These are phyloP conservation scores for Oryza meyeriana DNA, from an alignment of 176 grass and related monocot genomes.

Conservation along the genomic window DNA sequence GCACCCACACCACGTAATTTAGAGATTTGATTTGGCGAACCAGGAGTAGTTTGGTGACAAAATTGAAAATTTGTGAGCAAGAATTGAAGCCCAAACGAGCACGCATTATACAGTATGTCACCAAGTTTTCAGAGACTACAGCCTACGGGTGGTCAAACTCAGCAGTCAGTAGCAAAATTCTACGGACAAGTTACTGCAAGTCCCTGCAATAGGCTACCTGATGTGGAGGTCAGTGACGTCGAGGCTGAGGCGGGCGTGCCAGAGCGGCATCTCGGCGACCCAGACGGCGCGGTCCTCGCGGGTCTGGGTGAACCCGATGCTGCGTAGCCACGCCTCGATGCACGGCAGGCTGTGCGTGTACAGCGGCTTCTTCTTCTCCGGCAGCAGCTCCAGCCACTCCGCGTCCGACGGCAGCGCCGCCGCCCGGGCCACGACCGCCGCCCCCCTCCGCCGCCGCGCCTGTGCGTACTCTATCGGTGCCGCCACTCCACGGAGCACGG, in stretches of 20 bases:
- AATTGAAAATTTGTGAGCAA: background rate
- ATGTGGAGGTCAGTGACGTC: conserved; percentile 81
- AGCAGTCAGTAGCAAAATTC: background rate
- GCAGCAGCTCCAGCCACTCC: conserved; percentile 81
- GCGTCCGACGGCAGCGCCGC: conserved; percentile 39
- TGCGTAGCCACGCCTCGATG: conserved; percentile 85
- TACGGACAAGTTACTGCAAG: background rate
- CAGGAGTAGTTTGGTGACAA: background rate
- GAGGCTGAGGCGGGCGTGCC: conserved; percentile 88
- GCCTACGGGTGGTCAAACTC: background rate
- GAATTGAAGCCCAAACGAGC: background rate
- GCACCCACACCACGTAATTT: background rate
- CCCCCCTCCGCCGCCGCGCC: background rate
- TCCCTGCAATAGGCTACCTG: conserved; percentile 34
- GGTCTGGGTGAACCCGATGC: conserved; percentile 69
- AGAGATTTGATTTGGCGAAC: background rate
- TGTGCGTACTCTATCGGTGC: background rate
- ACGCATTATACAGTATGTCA: background rate
- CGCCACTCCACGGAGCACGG: background rate
- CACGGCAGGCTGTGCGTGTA: conserved; percentile 90
- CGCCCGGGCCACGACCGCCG: conserved; percentile 13
- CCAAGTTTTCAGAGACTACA: background rate
- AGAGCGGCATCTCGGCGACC: conserved; percentile 75
- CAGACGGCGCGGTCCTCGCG: conserved; percentile 66
- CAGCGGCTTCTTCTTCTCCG: conserved; percentile 86